Evolutionary conservation across 2,329 filamentous ascomycete species (phyloP).

Genomic region (Fusarium sp.): DNA sequence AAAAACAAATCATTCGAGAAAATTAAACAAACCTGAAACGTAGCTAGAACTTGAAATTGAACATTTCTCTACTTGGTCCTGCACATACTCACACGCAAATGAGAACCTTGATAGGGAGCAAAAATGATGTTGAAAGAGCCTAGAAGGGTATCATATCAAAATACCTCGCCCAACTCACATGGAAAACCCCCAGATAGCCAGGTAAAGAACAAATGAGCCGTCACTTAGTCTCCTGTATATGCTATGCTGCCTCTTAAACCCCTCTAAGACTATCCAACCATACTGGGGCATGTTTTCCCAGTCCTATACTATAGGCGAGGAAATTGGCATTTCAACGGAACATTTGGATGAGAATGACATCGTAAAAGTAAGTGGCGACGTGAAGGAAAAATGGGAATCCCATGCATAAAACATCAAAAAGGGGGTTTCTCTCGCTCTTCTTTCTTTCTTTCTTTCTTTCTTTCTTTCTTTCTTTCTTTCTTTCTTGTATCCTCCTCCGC

Average conservation of each 20-base stretch:
- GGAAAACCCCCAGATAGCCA: background rate
- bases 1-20: background rate
- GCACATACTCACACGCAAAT: background rate
- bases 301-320: background rate
- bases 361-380: constrained; percentile 23
- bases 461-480: constrained; percentile 43
- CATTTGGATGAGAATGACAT: constrained; percentile 20
- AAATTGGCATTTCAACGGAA: constrained; percentile 16
- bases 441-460: constrained; percentile 39
- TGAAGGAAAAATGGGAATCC: constrained; percentile 39
- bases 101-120: background rate
- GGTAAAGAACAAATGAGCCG: constrained; percentile 4
- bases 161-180: constrained; percentile 8
- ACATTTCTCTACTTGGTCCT: background rate
- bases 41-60: no score
- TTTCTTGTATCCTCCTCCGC: constrained; percentile 29
- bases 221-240: constrained; percentile 39
- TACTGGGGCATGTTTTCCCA: constrained; percentile 15
- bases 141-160: background rate
- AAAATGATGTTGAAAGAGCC: background rate
- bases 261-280: constrained; percentile 32
- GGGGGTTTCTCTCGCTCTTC: constrained; percentile 45
- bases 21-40: background rate
- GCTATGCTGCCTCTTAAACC: constrained; percentile 26
- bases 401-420: constrained; percentile 46